Percentiles rank a stretch among this genome's conserved stretches.
Conservation (phyloP, 345 rosid species). For the Lepidium didymum region DNA sequence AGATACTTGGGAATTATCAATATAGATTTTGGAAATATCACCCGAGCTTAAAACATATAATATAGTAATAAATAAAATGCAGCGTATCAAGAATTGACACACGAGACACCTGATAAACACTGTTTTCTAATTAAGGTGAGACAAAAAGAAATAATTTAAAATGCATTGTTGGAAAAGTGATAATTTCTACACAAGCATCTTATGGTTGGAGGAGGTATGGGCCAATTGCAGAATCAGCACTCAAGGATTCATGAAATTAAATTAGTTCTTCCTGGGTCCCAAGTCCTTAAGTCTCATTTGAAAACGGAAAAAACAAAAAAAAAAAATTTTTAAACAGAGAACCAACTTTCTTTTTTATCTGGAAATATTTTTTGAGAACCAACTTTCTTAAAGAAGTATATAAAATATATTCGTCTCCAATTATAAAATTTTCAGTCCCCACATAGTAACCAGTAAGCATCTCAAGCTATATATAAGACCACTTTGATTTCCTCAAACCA, state of each 20-base stretch:
- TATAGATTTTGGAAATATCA: not conserved
- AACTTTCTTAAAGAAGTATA: slow-evolving; percentile 6
- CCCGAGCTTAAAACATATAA: not conserved
- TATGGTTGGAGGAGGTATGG: not conserved
- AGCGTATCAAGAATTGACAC: not conserved
- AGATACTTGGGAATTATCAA: not conserved
- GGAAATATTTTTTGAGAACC: too few relatives aligned
- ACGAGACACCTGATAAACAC: not conserved
- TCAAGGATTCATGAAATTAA: not conserved
- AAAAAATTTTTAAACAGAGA: too few relatives aligned
- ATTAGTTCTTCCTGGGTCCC: slow-evolving; percentile 21
- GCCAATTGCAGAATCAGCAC: slow-evolving; percentile 19
- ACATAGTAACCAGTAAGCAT: not conserved
- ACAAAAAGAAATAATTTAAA: not conserved
- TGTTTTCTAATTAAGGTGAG: not conserved
- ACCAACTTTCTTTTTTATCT: too few relatives aligned
- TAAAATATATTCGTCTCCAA: not conserved
- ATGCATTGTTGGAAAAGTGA: not conserved
- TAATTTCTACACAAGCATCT: slow-evolving; percentile 2
- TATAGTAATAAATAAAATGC: not conserved
- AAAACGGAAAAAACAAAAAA: not conserved
- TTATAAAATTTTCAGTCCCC: not conserved
- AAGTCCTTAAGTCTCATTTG: not conserved
- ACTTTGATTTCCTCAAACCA: slow-evolving; percentile 6
- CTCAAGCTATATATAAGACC: slow-evolving; percentile 16